Conservation (phyloP, 352 stramenopile species). For the Plasmopara muralis region DNA sequence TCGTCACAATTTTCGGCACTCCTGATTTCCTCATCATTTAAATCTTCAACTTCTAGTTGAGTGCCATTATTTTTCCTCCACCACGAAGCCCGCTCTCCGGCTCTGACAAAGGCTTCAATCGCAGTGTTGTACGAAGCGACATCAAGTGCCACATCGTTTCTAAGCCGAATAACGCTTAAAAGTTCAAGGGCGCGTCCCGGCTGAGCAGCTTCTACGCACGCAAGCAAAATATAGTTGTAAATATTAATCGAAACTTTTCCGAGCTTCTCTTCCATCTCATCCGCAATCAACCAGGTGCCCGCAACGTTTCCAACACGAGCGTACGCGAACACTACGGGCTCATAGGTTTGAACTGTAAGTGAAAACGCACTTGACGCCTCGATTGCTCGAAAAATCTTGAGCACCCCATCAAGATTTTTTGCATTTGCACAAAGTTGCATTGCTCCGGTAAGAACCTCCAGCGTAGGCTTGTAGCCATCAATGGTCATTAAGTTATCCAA, state of each 20-base stretch:
- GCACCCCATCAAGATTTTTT: constrained; percentile 34
- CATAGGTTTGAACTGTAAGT: constrained; percentile 36
- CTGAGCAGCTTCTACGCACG: constrained; percentile 37
- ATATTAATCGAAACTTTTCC: constrained; percentile 31
- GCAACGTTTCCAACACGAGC: constrained; percentile 41
- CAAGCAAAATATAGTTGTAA: constrained; percentile 54
- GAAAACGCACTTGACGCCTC: constrained; percentile 30
- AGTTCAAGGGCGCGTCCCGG: constrained; percentile 37
- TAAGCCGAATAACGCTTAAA: constrained; percentile 29
- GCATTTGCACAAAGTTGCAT: constrained; percentile 46
- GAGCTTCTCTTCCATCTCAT: constrained; percentile 41
- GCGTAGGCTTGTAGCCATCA: constrained; percentile 31
- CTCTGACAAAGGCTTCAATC: constrained; percentile 42
- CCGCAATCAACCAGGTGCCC: constrained; percentile 29
- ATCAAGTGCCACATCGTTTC: constrained; percentile 26
- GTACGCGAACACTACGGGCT: constrained; percentile 47
- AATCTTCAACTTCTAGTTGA: constrained; percentile 11
- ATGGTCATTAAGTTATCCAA: constrained; percentile 50
- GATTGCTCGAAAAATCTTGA: constrained; percentile 48
- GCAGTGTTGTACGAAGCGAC: constrained; percentile 53
- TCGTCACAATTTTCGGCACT: constrained; percentile 4
- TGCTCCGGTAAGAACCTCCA: constrained; percentile 45
- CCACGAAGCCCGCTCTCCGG: constrained; percentile 14
- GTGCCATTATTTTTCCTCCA: constrained; percentile 17
- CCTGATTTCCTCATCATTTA: constrained; percentile 11